phyloP scores from a whole-genome alignment of 345 rosid species.

The Hypericum androsaemum region DNA sequence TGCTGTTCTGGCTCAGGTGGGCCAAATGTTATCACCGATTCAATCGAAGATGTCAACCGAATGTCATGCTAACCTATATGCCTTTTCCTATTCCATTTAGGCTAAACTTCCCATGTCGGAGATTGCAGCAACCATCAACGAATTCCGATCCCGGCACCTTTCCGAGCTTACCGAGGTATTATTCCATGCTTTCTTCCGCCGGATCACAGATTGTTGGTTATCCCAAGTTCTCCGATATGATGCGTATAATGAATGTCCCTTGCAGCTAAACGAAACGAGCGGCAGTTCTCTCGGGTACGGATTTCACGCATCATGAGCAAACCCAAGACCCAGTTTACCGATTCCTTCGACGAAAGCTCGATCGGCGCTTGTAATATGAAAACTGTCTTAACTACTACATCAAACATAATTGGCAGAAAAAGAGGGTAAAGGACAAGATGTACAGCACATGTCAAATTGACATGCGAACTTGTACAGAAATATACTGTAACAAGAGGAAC shows the following conservation, averaged over 20 bases:
- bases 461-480: too few relatives aligned
- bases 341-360: constrained; percentile 65
- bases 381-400: background rate
- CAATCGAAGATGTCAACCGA: background rate
- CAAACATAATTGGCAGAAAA: background rate
- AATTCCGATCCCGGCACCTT: constrained; percentile 86
- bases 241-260: background rate
- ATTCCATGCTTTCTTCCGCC: background rate
- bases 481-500: too few relatives aligned
- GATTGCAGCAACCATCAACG: constrained; percentile 84
- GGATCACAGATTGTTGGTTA: background rate
- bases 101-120: constrained; percentile 81
- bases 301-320: constrained; percentile 52
- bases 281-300: constrained; percentile 98
- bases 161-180: constrained; percentile 88
- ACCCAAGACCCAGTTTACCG: constrained; percentile 41
- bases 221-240: background rate
- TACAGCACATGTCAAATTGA: background rate
- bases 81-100: constrained; percentile 25
- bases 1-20: constrained; percentile 97
- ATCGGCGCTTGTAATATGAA: constrained; percentile 53
- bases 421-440: background rate
- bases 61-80: background rate
- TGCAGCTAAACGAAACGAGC: constrained; percentile 72
- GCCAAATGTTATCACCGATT: background rate